Base-by-base conservation (phyloP, 2,329 filamentous ascomycete genomes). In the Capronia americana region DNA sequence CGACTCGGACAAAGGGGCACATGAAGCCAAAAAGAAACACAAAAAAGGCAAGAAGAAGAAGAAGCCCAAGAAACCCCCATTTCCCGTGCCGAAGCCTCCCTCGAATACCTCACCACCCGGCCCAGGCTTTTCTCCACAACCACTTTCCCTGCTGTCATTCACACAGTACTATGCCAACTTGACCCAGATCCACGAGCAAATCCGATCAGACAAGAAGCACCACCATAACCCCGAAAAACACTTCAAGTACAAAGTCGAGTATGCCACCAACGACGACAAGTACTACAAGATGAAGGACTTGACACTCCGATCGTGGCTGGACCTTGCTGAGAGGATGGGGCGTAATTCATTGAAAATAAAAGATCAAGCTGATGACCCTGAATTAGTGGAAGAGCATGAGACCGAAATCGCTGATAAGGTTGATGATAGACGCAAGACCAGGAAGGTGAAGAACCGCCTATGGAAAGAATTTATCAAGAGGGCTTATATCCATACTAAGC, bases 161-260 rank as follows among this genome's bases (percentile, higher is more conserved):
- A 92, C 88, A 3, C 95, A 99, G 74, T 97, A 96, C 78, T 97
- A 88, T 77, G 93, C 94, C 67, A 99, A 99, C 77, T 81, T 99
- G n/a, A 98, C 94, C 0, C 81, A 87, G 65, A 89, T 97, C 79
- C 96, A 98, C 79, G 91, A 93, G 72, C 87, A 91, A 66, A 84
- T 88, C 56, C 74, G 78, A 1, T 66, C 50, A 20, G 69, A 70
- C 48, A 51, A 64, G 66, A 26, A 41, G 23, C 44, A 72, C 71
- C 20, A 74, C 77, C 26, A 59, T 23, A 10, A 77, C 76, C 6
- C 64, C 72, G 14, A 88, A 86, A 87, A 70, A 87, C 79, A 86
- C 38, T 92, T 97, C 77, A 76, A 83, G 17, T 98, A 87, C 74
- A 85, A 96, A 75, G 82, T 96, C 57, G 92, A 97, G 77, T 99